phyloP scores from a whole-genome alignment of 129 eudicot genomes.

The Daucus carota region DNA sequence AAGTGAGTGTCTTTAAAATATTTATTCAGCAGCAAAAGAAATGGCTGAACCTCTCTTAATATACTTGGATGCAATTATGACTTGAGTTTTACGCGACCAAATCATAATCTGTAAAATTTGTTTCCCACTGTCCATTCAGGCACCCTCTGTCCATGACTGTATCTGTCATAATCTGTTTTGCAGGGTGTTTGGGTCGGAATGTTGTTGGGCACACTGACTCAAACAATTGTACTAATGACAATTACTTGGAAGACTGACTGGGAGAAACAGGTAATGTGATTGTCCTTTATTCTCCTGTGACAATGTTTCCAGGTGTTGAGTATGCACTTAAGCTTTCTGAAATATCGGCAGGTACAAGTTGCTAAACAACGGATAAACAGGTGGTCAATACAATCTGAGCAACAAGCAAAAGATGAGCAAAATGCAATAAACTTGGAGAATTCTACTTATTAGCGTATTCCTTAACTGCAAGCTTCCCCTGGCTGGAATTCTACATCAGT shows the following conservation, averaged over 20 bases:
- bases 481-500: no score
- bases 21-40: no score
- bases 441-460: neutral
- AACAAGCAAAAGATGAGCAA: neutral
- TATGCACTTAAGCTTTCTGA: neutral
- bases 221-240: neutral
- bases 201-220: neutral
- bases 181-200: neutral
- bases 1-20: slow-evolving; percentile 17
- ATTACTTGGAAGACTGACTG: neutral
- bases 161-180: neutral
- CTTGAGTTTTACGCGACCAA: neutral
- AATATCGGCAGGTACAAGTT: slow-evolving; percentile 16
- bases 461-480: neutral
- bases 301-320: neutral
- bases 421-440: neutral
- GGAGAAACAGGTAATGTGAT: slow-evolving; percentile 22
- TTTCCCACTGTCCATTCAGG: neutral
- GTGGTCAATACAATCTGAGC: slow-evolving; percentile 7
- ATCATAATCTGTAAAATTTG: neutral
- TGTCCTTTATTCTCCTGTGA: neutral
- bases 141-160: neutral
- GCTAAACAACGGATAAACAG: slow-evolving; percentile 27
- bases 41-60: no score
- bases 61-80: neutral